Percentiles rank a stretch among this genome's conserved stretches.
phyloP scores from a whole-genome alignment of 2,329 filamentous ascomycete species.

The Lasiodiplodia hormozganensis region DNA sequence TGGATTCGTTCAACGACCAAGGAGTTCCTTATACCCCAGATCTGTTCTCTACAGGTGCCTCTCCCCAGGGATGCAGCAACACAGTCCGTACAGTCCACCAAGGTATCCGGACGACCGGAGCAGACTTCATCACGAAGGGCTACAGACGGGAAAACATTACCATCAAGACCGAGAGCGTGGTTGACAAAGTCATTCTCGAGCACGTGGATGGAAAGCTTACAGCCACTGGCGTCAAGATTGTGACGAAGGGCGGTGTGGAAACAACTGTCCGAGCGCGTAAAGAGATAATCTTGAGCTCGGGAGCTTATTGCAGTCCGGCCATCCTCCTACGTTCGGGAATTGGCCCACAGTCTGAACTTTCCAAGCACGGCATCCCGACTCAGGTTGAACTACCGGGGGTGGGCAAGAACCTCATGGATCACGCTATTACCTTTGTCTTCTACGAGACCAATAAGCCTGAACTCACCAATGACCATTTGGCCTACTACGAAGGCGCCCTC shows the following conservation, averaged over 20 bases:
- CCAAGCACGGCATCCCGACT: slow-evolving; percentile 59
- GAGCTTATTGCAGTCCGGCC: slow-evolving; percentile 43
- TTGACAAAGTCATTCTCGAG: slow-evolving; percentile 57
- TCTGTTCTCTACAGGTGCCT: slow-evolving; percentile 31
- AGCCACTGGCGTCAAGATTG: slow-evolving; percentile 55
- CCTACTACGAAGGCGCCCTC: slow-evolving; percentile 61
- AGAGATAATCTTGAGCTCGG: slow-evolving; percentile 44
- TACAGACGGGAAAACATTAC: slow-evolving; percentile 45
- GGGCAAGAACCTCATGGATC: slow-evolving; percentile 69
- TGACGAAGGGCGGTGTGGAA: slow-evolving; percentile 51
- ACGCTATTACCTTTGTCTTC: slow-evolving; percentile 63
- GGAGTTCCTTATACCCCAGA: slow-evolving; percentile 31
- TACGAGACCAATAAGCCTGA: slow-evolving; percentile 65
- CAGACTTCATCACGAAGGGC: slow-evolving; percentile 51
- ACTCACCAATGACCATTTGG: slow-evolving; percentile 62
- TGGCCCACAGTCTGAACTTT: slow-evolving; percentile 61
- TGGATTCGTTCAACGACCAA: slow-evolving; percentile 32
- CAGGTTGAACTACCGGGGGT: slow-evolving; percentile 66
- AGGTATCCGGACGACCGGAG: slow-evolving; percentile 41
- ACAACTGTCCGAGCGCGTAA: slow-evolving; percentile 44
- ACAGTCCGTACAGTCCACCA: slow-evolving; percentile 41
- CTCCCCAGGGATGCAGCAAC: slow-evolving; percentile 39
- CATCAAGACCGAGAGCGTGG: slow-evolving; percentile 42
- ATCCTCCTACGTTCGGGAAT: slow-evolving; percentile 63
- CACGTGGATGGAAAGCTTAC: slow-evolving; percentile 43